phyloP scores from a whole-genome alignment of 805 yeast genomes.

The Ogataea degrootiae region DNA sequence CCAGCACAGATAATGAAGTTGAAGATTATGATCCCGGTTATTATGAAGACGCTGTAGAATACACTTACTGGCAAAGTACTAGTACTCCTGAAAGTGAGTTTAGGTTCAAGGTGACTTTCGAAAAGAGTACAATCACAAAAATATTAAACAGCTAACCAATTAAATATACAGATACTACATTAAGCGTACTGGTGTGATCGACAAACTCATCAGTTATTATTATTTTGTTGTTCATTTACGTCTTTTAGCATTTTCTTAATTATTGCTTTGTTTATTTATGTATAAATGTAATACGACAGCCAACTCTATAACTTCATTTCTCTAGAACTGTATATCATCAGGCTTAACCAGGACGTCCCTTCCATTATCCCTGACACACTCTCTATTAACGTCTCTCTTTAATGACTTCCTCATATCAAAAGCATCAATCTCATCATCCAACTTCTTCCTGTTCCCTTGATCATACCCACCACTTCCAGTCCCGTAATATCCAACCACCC shows the following conservation, averaged over 20 bases:
- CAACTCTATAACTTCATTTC: not conserved
- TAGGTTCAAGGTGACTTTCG: no score
- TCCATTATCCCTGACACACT: conserved; percentile 59
- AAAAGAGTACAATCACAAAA: no score
- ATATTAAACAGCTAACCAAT: no score
- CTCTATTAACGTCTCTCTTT: conserved; percentile 48
- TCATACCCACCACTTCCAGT: conserved; percentile 32
- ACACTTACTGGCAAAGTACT: no score
- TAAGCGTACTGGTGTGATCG: no score
- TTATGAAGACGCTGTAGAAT: no score
- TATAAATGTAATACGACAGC: not conserved
- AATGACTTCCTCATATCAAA: conserved; percentile 77
- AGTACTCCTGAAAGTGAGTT: no score
- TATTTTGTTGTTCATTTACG: no score
- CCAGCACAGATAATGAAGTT: no score
- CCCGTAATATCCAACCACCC: conserved; percentile 89
- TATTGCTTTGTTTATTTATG: not conserved
- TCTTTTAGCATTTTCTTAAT: not conserved
- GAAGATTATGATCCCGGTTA: no score
- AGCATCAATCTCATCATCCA: conserved; percentile 75
- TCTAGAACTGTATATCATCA: conserved; percentile 55
- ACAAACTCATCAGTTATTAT: no score
- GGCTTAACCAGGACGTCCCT: conserved; percentile 57
- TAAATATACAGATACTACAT: no score
- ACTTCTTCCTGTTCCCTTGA: conserved; percentile 29